Base-by-base conservation (phyloP, 768 basidiomycete species). In the Megacollybia marginata region DNA sequence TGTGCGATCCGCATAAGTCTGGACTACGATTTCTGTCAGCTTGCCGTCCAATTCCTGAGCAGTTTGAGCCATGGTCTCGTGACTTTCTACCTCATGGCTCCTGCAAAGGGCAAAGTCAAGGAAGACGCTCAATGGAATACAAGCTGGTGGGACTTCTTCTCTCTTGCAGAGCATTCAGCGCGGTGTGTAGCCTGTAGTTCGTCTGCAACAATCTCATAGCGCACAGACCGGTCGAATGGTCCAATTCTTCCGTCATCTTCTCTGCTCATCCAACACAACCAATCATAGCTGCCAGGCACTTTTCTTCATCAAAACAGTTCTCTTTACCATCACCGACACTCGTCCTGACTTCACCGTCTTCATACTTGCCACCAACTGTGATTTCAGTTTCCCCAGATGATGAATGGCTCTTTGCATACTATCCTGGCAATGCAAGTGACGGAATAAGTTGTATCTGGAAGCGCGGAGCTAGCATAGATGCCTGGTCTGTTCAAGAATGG, bases 1-100 rank as follows among this genome's bases (percentile, higher is more conserved):
- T 11, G 81, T 70, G 20, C 91, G 77, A 67, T 97, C 94, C 48
- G 79, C 76, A 62, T 81, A 98, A 0, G 72, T 69, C 58, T 96
- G 92, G 7, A 94, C 62, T 42, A 93, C 55, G 13, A 96, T 67
- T 48, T 94, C 83, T 2, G 91, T 96, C 15, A 62, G 65, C 11
- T 73, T 65, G 11, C 79, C 86, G 42, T 77, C 62, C 10, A 93
- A 57, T 72, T 60, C 35, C 74, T 69, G 9, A 75, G 73, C 19
- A 73, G 64, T 51, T 84, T 82, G 13, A 73, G 73, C 16, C 76
- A 68, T 31, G 74, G 67, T 47, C 75, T 69, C 52, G 70, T 62
- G 42, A 59, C 52, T 54, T 55, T 55, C 6, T 6, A 28, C 4
- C 23, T 36, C 38, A 40, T 40, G 38, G 38, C 74, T 15, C 67